Evolutionary conservation across 768 basidiomycete species (phyloP).

Genomic region (Macrocybe gigantea): DNA sequence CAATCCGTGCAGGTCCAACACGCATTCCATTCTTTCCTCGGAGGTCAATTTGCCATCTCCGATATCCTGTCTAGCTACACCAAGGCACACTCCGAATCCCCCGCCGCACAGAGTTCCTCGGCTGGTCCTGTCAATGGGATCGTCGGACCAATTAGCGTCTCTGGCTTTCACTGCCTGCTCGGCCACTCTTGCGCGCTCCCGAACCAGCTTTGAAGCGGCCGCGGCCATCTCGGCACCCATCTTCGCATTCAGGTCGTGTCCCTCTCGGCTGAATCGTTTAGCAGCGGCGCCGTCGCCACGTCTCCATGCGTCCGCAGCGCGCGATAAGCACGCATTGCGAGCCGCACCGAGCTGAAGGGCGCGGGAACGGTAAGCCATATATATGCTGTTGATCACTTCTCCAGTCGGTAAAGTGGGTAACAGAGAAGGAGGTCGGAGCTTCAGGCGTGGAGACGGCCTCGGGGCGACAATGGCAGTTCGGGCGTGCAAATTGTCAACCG

Average conservation of each 20-base stretch:
- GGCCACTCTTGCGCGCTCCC: conserved; percentile 70
- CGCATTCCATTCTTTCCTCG: conserved; percentile 87
- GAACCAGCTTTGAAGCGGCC: conserved; percentile 80
- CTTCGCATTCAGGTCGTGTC: conserved; percentile 87
- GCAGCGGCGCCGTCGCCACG: conserved; percentile 94
- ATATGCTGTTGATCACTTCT: conserved; percentile 68
- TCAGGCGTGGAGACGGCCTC: conserved; percentile 78
- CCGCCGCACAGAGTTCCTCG: conserved; percentile 75
- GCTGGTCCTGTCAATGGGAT: conserved; percentile 68
- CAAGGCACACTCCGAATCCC: conserved; percentile 81
- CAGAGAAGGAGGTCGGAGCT: conserved; percentile 74
- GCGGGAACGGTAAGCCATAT: conserved; percentile 84
- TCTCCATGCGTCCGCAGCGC: conserved; percentile 95
- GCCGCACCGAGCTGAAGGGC: conserved; percentile 91
- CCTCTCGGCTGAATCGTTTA: conserved; percentile 90
- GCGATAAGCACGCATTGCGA: conserved; percentile 88
- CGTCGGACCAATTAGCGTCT: conserved; percentile 77
- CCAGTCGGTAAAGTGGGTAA: conserved; percentile 90
- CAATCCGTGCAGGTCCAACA: conserved; percentile 89
- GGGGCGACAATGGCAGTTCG: conserved; percentile 71
- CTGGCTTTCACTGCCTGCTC: conserved; percentile 71
- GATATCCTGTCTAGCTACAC: conserved; percentile 61
- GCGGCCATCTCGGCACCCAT: conserved; percentile 83
- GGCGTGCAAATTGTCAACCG: conserved; percentile 58
- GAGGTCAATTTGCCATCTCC: conserved; percentile 54